Percentiles rank a stretch among this genome's conserved stretches.
These are phyloP conservation scores for Citrus australasica DNA, from an alignment of 345 rosid species.

Conservation along the genomic window DNA sequence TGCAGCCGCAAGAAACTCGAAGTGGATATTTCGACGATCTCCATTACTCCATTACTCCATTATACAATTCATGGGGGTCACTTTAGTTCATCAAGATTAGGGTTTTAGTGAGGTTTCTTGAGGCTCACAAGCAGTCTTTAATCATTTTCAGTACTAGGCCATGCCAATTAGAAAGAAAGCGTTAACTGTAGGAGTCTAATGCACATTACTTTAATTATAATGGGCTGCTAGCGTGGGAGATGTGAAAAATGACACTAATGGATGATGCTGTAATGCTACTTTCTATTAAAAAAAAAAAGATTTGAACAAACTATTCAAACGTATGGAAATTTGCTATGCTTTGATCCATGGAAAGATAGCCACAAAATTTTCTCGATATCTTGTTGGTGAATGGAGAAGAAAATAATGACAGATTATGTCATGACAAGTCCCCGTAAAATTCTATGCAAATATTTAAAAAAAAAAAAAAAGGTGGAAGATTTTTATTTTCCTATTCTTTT, in stretches of 20 bases:
- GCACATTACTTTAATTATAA: background rate
- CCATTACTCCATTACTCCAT: background rate
- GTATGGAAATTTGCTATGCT: background rate
- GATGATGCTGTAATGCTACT: conserved; percentile 21
- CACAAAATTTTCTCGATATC: background rate
- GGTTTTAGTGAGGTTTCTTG: conserved; percentile 8
- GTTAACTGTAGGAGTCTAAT: background rate
- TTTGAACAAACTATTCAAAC: background rate
- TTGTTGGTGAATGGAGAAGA: background rate
- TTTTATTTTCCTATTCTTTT: too few species aligned
- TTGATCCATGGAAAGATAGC: background rate
- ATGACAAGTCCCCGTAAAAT: too few species aligned
- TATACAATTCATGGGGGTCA: background rate
- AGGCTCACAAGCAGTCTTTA: background rate
- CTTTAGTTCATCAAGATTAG: background rate
- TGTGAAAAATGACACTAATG: conserved; percentile 20
- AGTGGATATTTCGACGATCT: background rate
- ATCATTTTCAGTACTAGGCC: conserved; percentile 7
- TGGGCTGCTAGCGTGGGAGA: background rate
- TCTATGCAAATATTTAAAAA: too few species aligned
- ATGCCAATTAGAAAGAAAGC: background rate
- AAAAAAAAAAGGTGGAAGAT: too few species aligned
- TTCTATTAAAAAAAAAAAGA: background rate
- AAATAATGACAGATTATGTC: background rate
- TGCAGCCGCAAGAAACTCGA: conserved; percentile 16